Evolutionary conservation across 768 basidiomycete genomes (phyloP).

Genomic region (Mrakia gelida): DNA sequence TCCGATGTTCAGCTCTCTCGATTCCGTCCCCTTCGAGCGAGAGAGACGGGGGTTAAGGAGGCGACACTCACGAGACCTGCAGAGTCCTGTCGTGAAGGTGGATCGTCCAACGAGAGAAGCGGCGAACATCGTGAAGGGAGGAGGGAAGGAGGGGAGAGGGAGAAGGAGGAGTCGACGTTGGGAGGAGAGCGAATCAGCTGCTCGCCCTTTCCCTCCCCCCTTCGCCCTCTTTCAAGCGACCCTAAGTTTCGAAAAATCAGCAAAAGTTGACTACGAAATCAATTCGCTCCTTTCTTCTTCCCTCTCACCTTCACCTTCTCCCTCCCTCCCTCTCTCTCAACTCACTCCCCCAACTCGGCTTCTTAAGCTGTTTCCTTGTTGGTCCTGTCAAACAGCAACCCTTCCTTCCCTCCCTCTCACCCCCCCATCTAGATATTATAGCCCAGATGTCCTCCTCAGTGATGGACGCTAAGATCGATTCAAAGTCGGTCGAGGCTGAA

Average conservation of each 20-base stretch:
- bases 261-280: no score
- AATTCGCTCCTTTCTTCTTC: background rate
- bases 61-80: slow-evolving; percentile 10
- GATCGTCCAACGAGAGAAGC: slow-evolving; percentile 31
- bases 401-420: background rate
- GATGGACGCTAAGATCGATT: background rate
- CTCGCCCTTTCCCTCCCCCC: background rate
- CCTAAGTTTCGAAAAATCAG: background rate
- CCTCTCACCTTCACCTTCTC: no score
- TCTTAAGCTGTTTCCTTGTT: slow-evolving; percentile 18
- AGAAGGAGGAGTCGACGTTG: background rate
- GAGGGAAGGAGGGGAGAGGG: background rate
- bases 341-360: slow-evolving; percentile 12
- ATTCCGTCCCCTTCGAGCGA: no score
- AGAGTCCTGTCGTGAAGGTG: slow-evolving; percentile 15
- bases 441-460: background rate
- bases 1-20: background rate
- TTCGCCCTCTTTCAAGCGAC: background rate
- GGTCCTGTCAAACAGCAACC: slow-evolving; percentile 8
- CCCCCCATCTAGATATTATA: no score
- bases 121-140: slow-evolving; percentile 26
- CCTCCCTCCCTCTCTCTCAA: background rate
- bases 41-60: background rate
- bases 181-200: background rate
- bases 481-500: background rate